These are phyloP conservation scores for Claviceps maximensis DNA, from an alignment of 2,329 filamentous ascomycete species.

Conservation along the genomic window DNA sequence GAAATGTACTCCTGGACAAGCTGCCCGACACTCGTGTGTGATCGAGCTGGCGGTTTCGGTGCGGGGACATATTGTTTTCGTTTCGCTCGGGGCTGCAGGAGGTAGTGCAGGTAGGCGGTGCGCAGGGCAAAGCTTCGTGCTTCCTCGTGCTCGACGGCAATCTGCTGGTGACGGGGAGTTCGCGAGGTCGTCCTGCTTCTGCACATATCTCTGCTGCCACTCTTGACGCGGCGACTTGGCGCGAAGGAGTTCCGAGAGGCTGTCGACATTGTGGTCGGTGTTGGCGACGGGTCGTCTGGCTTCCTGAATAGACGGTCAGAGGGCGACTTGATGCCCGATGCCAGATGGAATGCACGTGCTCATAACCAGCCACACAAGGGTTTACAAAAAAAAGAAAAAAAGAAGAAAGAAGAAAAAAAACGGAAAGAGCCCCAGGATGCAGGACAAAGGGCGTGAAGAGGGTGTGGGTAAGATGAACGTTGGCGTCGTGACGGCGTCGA, in stretches of 20 bases:
- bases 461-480: not conserved
- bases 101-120: slow-evolving; percentile 81
- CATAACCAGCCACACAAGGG: slow-evolving; percentile 4
- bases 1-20: slow-evolving; percentile 74
- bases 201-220: slow-evolving; percentile 29
- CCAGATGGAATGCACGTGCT: slow-evolving; percentile 2
- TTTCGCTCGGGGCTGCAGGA: slow-evolving; percentile 81
- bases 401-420: not conserved
- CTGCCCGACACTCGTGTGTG: slow-evolving; percentile 66
- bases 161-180: slow-evolving; percentile 24
- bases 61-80: slow-evolving; percentile 72
- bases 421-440: not conserved
- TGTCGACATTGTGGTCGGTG: slow-evolving; percentile 27
- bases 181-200: slow-evolving; percentile 30
- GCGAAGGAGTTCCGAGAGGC: slow-evolving; percentile 34
- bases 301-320: slow-evolving; percentile 9
- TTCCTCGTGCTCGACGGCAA: slow-evolving; percentile 54
- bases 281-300: not conserved
- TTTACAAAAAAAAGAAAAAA: not conserved
- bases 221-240: slow-evolving; percentile 29
- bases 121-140: slow-evolving; percentile 86
- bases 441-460: not conserved
- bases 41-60: slow-evolving; percentile 45
- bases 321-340: slow-evolving; percentile 18
- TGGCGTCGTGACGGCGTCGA: not conserved